Base-by-base conservation (phyloP, 1,139 yeast genomes). In the Blastobotrys ciferrii region DNA sequence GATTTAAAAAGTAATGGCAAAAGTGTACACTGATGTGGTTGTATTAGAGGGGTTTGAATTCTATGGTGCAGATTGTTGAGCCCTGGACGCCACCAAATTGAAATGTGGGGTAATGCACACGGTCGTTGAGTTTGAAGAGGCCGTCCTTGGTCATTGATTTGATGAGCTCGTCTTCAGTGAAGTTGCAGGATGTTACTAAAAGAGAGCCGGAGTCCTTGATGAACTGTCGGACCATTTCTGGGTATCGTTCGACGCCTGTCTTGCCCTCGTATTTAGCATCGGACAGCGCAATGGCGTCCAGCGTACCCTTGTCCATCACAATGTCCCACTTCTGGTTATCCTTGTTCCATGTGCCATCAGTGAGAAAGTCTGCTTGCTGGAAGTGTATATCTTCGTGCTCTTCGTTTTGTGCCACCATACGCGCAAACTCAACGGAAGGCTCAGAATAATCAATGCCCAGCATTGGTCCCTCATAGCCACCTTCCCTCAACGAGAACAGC, bases 271-370 rank as follows among this genome's bases (percentile, higher is more conserved):
- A 75, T 18, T 60, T 62, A 33, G 81, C 61, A 40, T 85, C 88
- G 60, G 88, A 86, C 44, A 92, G 74, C 0, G 97, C 97, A 55
- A 94, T 92, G 4, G 99, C 98, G 69, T 92, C 99, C 37, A 94
- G 69, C 0, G 99, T 92, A 7, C 99, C 98, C 64, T 92, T 92
- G 66, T 92, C 99, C 37, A 91, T 70, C 1, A 91, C 77, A 4
- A 92, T 66, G 60, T 91, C 95, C 68, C 78, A 89, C 1, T 64
- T 54, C 5, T 52, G 38, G 39, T 58, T 63, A 66, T 67, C 65
- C 12, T 23, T 20, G 64, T 81, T 56, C 65, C 67, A 63, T 48
- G 61, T 56, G 46, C 57, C 47, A 18, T 58, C 52, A 12, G 54
- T 48, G 31, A 72, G 48, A 45, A 73, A 69, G 57, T 80, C 84